Base-by-base conservation (phyloP, 116 monocot genomes). In the Papilionanthe hybrid region DNA sequence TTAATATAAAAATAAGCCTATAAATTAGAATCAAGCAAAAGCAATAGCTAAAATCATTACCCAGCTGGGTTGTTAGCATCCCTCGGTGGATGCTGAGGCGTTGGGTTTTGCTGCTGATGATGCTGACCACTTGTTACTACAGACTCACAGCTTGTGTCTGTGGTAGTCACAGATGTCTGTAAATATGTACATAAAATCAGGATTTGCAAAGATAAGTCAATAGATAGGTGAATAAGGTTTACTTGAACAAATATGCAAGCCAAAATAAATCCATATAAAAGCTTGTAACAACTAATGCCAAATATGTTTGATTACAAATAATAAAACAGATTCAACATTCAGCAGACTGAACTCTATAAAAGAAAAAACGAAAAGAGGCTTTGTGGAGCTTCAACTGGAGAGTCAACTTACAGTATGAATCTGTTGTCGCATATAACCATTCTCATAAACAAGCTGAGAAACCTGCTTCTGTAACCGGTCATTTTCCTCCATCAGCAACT, bases 61-160 rank as follows among this genome's bases (percentile, higher is more conserved):
- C 92, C 90, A 84, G 94, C 85, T 86, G 94, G 90, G 83, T 86
- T 86, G 77, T 81, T 90, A 85, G 90, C 86, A 89, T 92, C 90
- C 74, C 83, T 85, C 55, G 81, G 89, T 28, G 94, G 84, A 86
- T 86, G 84, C 79, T 84, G 88, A 78, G 89, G 84, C 15, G 94
- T 85, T 53, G 87, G 90, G 84, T 93, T 93, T 83, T 89, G 89
- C 73, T 87, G 88, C 42, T 85, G 88, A 78, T 88, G 88, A 79
- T 88, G 85, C 81, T 89, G 91, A 91, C 93, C 87, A 78, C 91
- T 89, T 17, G 83, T 82, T 42, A 78, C 82, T 72, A 82, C 82
- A 12, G 82, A 82, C 57, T 82, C 82, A 78, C 78, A 82, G 65
- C 82, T 82, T 72, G 78, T 78, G 58, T 82, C 82, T 67, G 91